These are phyloP conservation scores for Licmophora abbreviata DNA, from an alignment of 108 stramenopile genomes.

Conservation along the genomic window DNA sequence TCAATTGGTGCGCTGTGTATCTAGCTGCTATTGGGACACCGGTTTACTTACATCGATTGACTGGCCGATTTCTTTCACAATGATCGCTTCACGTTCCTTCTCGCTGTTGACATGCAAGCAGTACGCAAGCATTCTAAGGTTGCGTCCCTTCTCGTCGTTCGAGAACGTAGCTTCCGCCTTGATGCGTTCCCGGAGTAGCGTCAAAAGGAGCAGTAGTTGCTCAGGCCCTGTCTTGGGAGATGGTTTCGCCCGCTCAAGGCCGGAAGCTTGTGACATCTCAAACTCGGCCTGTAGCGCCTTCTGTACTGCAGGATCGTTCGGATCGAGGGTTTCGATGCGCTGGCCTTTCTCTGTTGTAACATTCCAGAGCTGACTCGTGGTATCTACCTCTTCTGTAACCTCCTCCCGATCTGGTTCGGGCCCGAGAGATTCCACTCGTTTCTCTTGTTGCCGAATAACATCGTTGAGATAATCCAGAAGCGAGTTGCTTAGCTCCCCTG, in stretches of 20 bases:
- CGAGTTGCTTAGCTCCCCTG: slow-evolving; percentile 71
- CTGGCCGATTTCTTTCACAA: slow-evolving; percentile 55
- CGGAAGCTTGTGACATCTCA: slow-evolving; percentile 16
- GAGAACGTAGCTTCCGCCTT: slow-evolving; percentile 82
- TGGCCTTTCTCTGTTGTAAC: slow-evolving; percentile 53
- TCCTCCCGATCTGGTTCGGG: background rate
- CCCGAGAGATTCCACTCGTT: slow-evolving; percentile 44
- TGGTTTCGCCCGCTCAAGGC: slow-evolving; percentile 1
- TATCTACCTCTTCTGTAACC: slow-evolving; percentile 17
- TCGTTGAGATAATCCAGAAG: slow-evolving; percentile 72
- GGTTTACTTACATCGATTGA: slow-evolving; percentile 60
- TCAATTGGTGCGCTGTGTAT: background rate
- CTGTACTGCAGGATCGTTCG: slow-evolving; percentile 50
- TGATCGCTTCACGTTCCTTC: slow-evolving; percentile 46
- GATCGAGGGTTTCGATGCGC: slow-evolving; percentile 70
- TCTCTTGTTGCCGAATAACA: slow-evolving; percentile 71
- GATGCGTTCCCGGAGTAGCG: slow-evolving; percentile 61
- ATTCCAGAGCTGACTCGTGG: slow-evolving; percentile 53
- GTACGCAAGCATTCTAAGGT: slow-evolving; percentile 71
- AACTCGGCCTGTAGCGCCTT: slow-evolving; percentile 47
- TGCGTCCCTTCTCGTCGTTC: slow-evolving; percentile 57
- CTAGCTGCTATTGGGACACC: background rate
- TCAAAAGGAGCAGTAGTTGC: slow-evolving; percentile 67
- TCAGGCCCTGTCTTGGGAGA: slow-evolving; percentile 44
- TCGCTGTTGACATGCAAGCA: slow-evolving; percentile 47